Evolutionary conservation across 257 asterid genomes (phyloP).

Genomic region (Rhazya stricta): DNA sequence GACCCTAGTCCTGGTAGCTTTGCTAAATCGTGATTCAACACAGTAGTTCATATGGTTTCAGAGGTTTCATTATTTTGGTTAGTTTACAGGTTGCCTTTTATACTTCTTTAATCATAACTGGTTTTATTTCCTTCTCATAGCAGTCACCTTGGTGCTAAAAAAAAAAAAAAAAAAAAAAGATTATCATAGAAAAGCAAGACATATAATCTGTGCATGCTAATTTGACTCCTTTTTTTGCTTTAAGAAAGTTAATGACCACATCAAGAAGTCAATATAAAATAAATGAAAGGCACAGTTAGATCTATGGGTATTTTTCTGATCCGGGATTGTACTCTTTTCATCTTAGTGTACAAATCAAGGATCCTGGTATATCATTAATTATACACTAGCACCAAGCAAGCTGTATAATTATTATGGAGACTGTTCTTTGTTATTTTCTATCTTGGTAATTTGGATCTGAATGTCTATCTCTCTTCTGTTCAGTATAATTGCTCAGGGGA

Average conservation of each 20-base stretch:
- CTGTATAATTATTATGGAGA: neutral
- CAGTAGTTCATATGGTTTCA: neutral
- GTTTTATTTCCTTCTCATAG: neutral
- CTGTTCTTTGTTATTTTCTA: neutral
- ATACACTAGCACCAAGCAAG: neutral
- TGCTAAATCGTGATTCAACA: no score
- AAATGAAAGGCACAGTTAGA: neutral
- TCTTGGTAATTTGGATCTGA: neutral
- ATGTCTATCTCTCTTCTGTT: neutral
- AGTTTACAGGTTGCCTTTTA: neutral
- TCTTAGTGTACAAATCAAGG: neutral
- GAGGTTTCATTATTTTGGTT: neutral
- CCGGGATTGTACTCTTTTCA: neutral
- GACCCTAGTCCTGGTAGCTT: neutral
- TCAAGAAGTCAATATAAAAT: neutral
- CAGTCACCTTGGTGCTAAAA: neutral
- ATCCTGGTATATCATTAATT: neutral
- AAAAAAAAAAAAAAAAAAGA: no score
- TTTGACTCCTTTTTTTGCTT: neutral
- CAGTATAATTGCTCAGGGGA: neutral
- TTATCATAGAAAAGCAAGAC: neutral
- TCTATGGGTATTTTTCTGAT: no score
- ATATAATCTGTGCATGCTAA: neutral
- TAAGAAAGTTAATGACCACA: neutral
- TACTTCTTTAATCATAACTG: neutral